phyloP scores from a whole-genome alignment of 495 filamentous ascomycete species.

The Aspergillus panamensis region DNA sequence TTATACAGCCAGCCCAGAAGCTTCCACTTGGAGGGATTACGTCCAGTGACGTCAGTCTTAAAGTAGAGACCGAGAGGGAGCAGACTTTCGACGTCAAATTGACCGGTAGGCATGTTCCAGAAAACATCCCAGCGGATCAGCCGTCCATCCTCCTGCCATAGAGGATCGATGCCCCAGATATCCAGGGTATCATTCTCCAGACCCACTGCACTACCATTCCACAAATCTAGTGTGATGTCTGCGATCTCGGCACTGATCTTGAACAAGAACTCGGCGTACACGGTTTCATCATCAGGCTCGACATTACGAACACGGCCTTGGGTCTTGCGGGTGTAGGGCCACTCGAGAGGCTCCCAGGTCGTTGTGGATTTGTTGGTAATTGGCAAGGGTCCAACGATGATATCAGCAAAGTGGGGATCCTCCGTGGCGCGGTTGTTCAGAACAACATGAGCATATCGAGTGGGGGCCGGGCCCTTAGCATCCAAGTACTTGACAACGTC shows the following conservation, averaged over 20 bases:
- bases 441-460: conserved; percentile 18
- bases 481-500: conserved; percentile 15
- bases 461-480: background rate
- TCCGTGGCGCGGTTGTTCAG: conserved; percentile 16
- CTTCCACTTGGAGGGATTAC: conserved; percentile 20
- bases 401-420: conserved; percentile 17
- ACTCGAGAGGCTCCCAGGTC: conserved; percentile 14
- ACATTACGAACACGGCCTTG: conserved; percentile 19
- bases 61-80: conserved; percentile 18
- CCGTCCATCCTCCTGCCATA: conserved; percentile 20
- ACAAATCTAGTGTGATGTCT: conserved; percentile 19
- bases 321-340: conserved; percentile 16
- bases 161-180: conserved; percentile 18
- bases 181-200: conserved; percentile 19
- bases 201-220: conserved; percentile 17
- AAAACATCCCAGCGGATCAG: conserved; percentile 19
- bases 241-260: conserved; percentile 17
- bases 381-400: conserved; percentile 16
- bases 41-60: conserved; percentile 20
- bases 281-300: conserved; percentile 13
- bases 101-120: conserved; percentile 17
- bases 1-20: conserved; percentile 22
- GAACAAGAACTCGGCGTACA: conserved; percentile 19
- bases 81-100: conserved; percentile 14
- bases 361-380: conserved; percentile 2